Percentiles rank a stretch among this genome's conserved stretches.
These are phyloP conservation scores for Plantago coronopus DNA, from an alignment of 305 asterid genomes.

Conservation along the genomic window DNA sequence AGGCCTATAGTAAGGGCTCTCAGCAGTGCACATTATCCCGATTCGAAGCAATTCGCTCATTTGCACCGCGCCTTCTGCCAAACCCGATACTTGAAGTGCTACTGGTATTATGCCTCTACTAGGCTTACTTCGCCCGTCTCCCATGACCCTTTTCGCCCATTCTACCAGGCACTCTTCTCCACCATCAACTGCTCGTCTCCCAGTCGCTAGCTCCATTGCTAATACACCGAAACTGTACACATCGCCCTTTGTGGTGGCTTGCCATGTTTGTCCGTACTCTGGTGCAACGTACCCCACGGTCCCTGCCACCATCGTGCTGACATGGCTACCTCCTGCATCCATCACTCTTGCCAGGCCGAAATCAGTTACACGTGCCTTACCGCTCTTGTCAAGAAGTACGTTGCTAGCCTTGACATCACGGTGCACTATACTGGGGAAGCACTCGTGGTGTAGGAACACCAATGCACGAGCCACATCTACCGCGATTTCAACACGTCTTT, in stretches of 20 bases:
- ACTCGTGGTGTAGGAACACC: constrained; percentile 82
- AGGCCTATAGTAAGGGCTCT: constrained; percentile 64
- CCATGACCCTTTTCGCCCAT: constrained; percentile 81
- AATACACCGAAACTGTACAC: constrained; percentile 91
- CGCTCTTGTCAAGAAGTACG: constrained; percentile 72
- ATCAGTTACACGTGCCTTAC: constrained; percentile 83
- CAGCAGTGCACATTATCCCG: constrained; percentile 81
- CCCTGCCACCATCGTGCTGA: constrained; percentile 94
- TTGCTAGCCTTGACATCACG: constrained; percentile 95
- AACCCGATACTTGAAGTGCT: constrained; percentile 61
- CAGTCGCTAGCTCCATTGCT: constrained; percentile 87
- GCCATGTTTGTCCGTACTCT: constrained; percentile 93
- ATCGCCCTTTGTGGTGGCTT: constrained; percentile 94
- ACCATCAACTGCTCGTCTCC: constrained; percentile 83
- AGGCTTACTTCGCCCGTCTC: constrained; percentile 49
- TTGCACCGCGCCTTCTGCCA: constrained; percentile 67
- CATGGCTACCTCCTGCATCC: constrained; percentile 73
- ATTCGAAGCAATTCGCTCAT: constrained; percentile 64
- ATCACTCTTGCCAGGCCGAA: constrained; percentile 87
- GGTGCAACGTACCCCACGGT: constrained; percentile 97
- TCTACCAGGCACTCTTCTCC: constrained; percentile 88
- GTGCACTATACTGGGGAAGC: constrained; percentile 75
- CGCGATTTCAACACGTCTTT: constrained; percentile 56
- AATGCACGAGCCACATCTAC: constrained; percentile 76
- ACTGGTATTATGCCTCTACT: constrained; percentile 40